A percentile compares a stretch with the other conserved stretches of the same genome.
phyloP scores from a whole-genome alignment of 805 yeast genomes.

The Saccharomycopsis schoenii region DNA sequence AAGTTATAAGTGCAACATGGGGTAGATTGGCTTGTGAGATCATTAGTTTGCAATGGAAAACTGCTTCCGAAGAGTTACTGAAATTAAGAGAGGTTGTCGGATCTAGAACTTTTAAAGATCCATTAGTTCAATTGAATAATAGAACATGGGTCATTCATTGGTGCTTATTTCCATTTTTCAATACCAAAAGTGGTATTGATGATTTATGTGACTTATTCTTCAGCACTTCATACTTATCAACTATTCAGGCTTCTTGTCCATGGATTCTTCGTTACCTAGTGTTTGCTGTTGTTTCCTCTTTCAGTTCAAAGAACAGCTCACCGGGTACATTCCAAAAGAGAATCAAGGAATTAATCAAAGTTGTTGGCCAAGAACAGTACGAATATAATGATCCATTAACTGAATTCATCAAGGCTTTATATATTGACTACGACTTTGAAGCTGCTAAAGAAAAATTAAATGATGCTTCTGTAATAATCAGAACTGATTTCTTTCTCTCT shows the following conservation, averaged over 20 bases:
- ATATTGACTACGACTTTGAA: constrained; percentile 49
- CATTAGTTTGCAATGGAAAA: constrained; percentile 41
- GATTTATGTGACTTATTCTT: constrained; percentile 47
- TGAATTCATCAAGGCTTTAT: constrained; percentile 43
- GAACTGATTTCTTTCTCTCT: constrained; percentile 46
- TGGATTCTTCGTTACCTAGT: constrained; percentile 60
- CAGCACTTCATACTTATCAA: constrained; percentile 48
- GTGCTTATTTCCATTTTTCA: constrained; percentile 55
- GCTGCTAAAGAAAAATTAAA: constrained; percentile 38
- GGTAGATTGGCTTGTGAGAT: constrained; percentile 58
- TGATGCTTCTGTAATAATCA: constrained; percentile 38
- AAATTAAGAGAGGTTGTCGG: constrained; percentile 51
- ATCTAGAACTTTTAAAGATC: constrained; percentile 41
- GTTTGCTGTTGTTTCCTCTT: constrained; percentile 43
- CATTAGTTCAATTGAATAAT: constrained; percentile 49
- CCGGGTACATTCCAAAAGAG: constrained; percentile 37
- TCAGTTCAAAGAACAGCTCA: constrained; percentile 24
- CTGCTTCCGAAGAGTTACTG: constrained; percentile 42
- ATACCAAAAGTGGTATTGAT: constrained; percentile 38
- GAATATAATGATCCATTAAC: constrained; percentile 61
- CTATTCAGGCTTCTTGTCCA: constrained; percentile 64
- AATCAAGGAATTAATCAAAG: constrained; percentile 47
- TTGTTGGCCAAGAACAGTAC: constrained; percentile 51
- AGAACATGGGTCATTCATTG: constrained; percentile 65
- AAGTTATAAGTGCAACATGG: constrained; percentile 52